Conservation (phyloP, 78 protist species). For the Monocercomonoides exilis region DNA sequence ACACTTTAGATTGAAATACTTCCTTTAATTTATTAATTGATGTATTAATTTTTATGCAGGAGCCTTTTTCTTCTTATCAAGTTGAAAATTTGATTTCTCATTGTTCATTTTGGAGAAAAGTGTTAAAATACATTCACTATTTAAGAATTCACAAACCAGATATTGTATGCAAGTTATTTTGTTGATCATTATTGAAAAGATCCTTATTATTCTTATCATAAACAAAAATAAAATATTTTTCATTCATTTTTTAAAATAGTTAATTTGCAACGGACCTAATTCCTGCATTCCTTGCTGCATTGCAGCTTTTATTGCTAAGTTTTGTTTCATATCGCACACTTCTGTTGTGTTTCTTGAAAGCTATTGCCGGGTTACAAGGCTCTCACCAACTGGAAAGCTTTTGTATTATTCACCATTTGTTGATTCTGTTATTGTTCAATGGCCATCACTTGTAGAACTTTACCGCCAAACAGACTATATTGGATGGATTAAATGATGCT, state of each 20-base stretch:
- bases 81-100: too few relatives aligned
- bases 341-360: constrained; percentile 2
- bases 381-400: constrained; percentile 2
- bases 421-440: constrained; percentile 7
- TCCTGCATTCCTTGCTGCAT: background rate
- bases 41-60: too few relatives aligned
- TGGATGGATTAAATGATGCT: too few relatives aligned
- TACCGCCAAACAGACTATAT: too few relatives aligned
- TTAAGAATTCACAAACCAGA: background rate
- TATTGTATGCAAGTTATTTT: background rate
- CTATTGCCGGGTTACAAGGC: constrained; percentile 1
- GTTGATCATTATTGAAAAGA: background rate
- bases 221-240: background rate
- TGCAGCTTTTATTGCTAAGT: background rate
- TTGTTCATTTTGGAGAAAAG: too few relatives aligned
- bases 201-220: background rate
- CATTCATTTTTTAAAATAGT: background rate
- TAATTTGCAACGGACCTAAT: background rate
- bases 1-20: background rate
- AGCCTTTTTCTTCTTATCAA: too few relatives aligned
- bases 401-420: background rate
- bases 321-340: background rate
- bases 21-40: background rate
- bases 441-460: constrained; percentile 1
- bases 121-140: too few relatives aligned